Base-by-base conservation (phyloP, 805 yeast genomes). In the Candida jianshihensis region DNA sequence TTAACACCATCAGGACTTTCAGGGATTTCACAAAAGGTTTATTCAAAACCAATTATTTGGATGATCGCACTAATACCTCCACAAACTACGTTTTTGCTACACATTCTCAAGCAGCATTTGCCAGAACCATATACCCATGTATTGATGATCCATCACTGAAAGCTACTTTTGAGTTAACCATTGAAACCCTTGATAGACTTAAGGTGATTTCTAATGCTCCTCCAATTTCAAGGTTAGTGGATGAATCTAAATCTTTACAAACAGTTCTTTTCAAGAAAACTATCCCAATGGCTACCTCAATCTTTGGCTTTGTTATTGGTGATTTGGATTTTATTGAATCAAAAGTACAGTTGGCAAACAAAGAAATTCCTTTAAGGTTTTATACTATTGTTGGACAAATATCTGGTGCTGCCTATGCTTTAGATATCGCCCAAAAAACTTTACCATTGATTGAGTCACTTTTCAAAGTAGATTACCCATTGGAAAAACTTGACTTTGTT, bases 271-370 rank as follows among this genome's bases (percentile, higher is more conserved):
- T 82, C 47, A 59, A 63, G 19, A 51, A 57, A 29, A 70, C 89
- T 0, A 81, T 81, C 4, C 63, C 72, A 10, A 78, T 81, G 65
- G 60, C 78, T 1, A 63, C 80, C 0, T 75, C 88, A 0, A 64
- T 77, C 6, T 81, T 84, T 53, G 81, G 83, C 0, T 81, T 84
- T 51, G 74, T 71, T 3, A 45, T 78, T 34, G 92, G 94, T 32
- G 82, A 81, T 49, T 61, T 83, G 17, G 84, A 81, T 28, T 67
- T 54, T 34, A 51, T 74, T 15, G 73, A 68, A 39, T 46, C 66
- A 1, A 51, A 44, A 8, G 54, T 66, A 7, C 33, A 49, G 3
- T 41, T 67, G 26, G 39, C 41, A 4, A 38, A 51, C 11, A 37
- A 37, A 10, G 44, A 55, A 9, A 47, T 67, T 24, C 81, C 84